A percentile compares a stretch with the other conserved stretches of the same genome.
Conservation (phyloP, 1,139 yeast species). For the Pichia sp. region DNA sequence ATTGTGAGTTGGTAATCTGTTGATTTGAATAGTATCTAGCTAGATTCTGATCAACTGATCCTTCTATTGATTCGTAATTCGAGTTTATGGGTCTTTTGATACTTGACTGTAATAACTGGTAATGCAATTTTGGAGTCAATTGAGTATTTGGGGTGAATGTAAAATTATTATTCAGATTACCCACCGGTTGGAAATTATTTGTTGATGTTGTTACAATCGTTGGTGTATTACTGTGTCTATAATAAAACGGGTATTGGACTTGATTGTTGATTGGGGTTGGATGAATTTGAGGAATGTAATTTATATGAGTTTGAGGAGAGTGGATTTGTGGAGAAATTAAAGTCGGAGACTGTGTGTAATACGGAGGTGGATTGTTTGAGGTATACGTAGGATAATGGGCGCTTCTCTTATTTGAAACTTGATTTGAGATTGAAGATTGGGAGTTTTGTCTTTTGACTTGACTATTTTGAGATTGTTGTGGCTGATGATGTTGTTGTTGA, state of each 20-base stretch:
- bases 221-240: slow-evolving; percentile 4
- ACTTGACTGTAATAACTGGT: slow-evolving; percentile 3
- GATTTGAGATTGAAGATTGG: slow-evolving; percentile 17
- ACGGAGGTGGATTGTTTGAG: background rate
- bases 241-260: background rate
- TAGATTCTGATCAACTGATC: background rate
- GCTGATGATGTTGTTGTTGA: too few species aligned
- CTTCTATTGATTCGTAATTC: slow-evolving; percentile 4
- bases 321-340: too few species aligned
- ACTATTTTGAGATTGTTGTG: slow-evolving; percentile 1
- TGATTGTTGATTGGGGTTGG: background rate
- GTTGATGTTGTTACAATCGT: slow-evolving; percentile 5
- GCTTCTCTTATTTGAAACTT: slow-evolving; percentile 19
- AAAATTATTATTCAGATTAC: background rate
- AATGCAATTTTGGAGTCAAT: slow-evolving; percentile 4
- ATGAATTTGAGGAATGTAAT: too few species aligned
- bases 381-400: slow-evolving; percentile 11
- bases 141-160: slow-evolving; percentile 2
- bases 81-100: slow-evolving; percentile 3
- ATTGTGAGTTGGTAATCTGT: slow-evolving; percentile 8
- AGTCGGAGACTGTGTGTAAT: background rate
- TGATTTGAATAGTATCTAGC: too few species aligned
- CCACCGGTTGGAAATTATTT: background rate
- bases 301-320: too few species aligned
- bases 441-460: slow-evolving; percentile 24